Evolutionary conservation across 2,329 filamentous ascomycete species (phyloP).

Genomic region (Bipolaris oryzae): DNA sequence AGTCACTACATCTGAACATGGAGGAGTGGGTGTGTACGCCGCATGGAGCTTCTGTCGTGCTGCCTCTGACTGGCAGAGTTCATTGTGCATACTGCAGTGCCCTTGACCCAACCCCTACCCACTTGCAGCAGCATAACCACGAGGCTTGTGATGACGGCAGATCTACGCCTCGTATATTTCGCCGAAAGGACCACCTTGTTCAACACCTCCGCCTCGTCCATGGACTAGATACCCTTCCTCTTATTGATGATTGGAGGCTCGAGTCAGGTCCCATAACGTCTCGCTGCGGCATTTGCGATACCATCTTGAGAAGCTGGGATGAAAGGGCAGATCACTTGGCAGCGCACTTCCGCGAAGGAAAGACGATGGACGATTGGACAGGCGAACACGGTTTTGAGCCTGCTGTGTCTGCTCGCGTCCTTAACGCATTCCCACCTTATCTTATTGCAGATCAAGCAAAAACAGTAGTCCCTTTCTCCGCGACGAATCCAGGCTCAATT

Average conservation of each 20-base stretch:
- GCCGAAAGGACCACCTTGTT: slow-evolving; percentile 65
- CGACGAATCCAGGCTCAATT: slow-evolving; percentile 36
- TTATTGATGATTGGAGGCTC: slow-evolving; percentile 67
- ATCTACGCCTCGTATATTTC: slow-evolving; percentile 63
- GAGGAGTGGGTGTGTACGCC: slow-evolving; percentile 58
- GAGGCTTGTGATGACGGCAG: slow-evolving; percentile 67
- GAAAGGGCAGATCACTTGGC: slow-evolving; percentile 57
- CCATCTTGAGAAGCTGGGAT: slow-evolving; percentile 53
- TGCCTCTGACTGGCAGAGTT: slow-evolving; percentile 59
- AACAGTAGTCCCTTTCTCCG: slow-evolving; percentile 51
- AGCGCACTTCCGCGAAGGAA: slow-evolving; percentile 58
- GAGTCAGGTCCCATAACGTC: slow-evolving; percentile 56
- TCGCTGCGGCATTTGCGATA: slow-evolving; percentile 58
- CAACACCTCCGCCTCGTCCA: slow-evolving; percentile 64
- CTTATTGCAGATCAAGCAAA: slow-evolving; percentile 51
- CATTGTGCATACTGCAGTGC: slow-evolving; percentile 63
- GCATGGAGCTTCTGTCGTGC: slow-evolving; percentile 58
- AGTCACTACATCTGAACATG: slow-evolving; percentile 34
- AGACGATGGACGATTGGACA: slow-evolving; percentile 57
- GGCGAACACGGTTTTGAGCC: slow-evolving; percentile 58
- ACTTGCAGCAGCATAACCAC: slow-evolving; percentile 64
- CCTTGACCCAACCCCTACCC: slow-evolving; percentile 58
- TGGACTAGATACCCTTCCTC: slow-evolving; percentile 61
- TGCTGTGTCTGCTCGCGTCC: slow-evolving; percentile 50
- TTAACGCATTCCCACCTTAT: slow-evolving; percentile 55